Evolutionary conservation across 2,329 filamentous ascomycete species (phyloP), one percentile per base, ranked within the genome.

Genomic region (Daldinia eschscholtzii): DNA sequence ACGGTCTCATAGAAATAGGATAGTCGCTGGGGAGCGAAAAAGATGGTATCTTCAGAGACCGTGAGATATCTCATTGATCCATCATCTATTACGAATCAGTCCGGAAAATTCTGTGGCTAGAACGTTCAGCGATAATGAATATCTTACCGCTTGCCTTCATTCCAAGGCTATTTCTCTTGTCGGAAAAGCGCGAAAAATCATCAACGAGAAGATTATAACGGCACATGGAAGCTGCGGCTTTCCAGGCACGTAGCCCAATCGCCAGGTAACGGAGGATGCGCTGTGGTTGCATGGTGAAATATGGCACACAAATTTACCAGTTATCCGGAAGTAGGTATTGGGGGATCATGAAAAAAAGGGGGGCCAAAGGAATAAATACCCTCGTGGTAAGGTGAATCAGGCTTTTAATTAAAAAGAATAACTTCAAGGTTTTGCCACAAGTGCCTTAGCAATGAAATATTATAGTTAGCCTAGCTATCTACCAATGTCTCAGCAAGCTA

Each of bases 1-100:
- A 84, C 79, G 0, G 78, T 80, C 60, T 83, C 83, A 68, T 84
- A 84, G 67, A 84, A 84, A 75, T 85, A 84, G 3, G 67, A 72
- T 13, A 66, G 3, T 76, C 53, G 46, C 77, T 79, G 18, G 81
- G 46, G 80, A 15, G 78, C 80, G 75, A 85, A 84, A 0, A 79
- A 79, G 44, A 84, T 76, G 26, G 80, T 78, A 46, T 79, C 79
- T 23, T 75, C 74, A 28, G 74, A 72, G 23, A 73, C 76, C 50
- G 57, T 13, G 3, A 66, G 20, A 6, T 42, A 20, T 18, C 2
- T 13, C 63, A 69, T 69, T 1, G 67, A 57, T 42, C 52, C 55
- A n/a, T 66, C 59, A 20, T 69, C 67, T 69, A 12, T 20, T 44
- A 20, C 6, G 13, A 15, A 13, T 57, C 7, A 52, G 28, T 3